Percentiles rank a stretch among this genome's conserved stretches.
Evolutionary conservation across 2,329 filamentous ascomycete species (phyloP).

Genomic region (Stenocarpella maydis): DNA sequence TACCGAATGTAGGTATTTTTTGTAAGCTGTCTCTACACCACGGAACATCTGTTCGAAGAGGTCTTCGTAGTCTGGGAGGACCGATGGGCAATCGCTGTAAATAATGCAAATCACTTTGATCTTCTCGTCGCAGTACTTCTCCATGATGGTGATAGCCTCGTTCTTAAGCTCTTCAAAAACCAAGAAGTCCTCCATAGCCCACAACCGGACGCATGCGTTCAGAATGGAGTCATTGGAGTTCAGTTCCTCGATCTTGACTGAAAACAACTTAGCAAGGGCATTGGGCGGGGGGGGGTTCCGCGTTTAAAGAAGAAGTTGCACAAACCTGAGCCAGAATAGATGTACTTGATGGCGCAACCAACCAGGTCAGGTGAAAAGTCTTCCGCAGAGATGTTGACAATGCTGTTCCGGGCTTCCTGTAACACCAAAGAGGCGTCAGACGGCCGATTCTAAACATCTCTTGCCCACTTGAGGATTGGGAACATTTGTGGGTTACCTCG

Average conservation of each 20-base stretch:
- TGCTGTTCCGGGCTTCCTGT: background rate
- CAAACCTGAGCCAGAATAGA: constrained; percentile 5
- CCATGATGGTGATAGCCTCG: background rate
- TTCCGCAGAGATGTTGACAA: background rate
- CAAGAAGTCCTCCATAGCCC: background rate
- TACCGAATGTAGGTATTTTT: background rate
- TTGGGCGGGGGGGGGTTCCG: too few relatives aligned
- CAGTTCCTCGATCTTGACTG: background rate
- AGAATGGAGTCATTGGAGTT: background rate
- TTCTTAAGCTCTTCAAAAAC: background rate
- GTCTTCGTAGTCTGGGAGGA: background rate
- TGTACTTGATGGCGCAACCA: background rate
- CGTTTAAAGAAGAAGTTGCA: background rate
- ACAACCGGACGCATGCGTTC: background rate
- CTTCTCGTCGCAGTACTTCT: background rate
- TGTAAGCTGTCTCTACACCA: background rate
- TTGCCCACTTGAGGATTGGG: background rate
- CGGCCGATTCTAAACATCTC: background rate
- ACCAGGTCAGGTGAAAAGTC: background rate
- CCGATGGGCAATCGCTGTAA: background rate
- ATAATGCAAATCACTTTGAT: background rate
- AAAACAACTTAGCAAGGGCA: background rate
- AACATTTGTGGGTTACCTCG: background rate
- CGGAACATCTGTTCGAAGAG: background rate
- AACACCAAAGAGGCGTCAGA: background rate